A percentile compares a stretch with the other conserved stretches of the same genome.
Evolutionary conservation across 129 eudicot genomes (phyloP).

Genomic region (Apium graveolens): DNA sequence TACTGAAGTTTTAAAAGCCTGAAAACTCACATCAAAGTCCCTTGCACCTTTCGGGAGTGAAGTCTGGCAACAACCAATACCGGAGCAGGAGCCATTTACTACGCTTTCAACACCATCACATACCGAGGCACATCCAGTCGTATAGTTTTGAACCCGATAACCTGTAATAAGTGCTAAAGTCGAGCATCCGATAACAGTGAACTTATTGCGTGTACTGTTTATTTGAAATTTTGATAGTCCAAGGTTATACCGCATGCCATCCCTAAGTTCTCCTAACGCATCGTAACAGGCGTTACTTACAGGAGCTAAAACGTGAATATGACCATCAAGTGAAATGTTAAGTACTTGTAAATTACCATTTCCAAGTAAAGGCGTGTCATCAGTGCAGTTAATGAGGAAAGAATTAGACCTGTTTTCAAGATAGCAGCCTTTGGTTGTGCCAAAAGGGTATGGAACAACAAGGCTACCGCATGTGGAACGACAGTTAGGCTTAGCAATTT

Average conservation of each 20-base stretch:
- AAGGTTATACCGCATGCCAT: background rate
- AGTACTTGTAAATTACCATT: background rate
- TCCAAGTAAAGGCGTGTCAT: slow-evolving; percentile 2
- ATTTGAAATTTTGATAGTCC: background rate
- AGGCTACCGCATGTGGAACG: background rate
- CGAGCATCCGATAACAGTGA: background rate
- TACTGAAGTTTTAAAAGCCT: background rate
- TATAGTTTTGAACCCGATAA: background rate
- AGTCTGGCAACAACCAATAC: background rate
- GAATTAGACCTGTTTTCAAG: background rate
- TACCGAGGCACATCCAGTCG: background rate
- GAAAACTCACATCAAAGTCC: background rate
- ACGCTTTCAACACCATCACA: background rate
- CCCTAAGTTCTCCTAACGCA: accelerated
- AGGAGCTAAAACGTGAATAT: background rate
- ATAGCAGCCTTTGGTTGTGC: background rate
- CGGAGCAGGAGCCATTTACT: background rate
- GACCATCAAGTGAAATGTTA: slow-evolving; percentile 10
- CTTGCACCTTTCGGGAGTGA: background rate
- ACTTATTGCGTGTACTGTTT: background rate
- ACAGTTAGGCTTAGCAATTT: background rate
- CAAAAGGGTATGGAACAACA: background rate
- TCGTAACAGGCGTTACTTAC: background rate
- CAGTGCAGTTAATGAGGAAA: slow-evolving; percentile 16
- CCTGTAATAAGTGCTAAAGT: background rate